Conservation (phyloP, 257 asterid genomes). For the Linaria vulgaris region DNA sequence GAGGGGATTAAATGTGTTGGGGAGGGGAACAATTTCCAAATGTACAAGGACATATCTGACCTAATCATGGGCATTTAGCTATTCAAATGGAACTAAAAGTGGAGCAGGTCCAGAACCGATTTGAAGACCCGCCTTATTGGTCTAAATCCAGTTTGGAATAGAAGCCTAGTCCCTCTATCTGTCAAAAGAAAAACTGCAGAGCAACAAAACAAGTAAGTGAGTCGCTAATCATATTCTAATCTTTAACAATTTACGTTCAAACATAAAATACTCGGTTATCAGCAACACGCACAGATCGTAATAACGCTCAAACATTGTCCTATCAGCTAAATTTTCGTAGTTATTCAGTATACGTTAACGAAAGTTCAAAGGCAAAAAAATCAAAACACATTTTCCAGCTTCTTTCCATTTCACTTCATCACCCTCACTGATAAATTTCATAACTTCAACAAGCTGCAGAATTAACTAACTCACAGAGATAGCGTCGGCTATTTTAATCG, state of each 20-base stretch:
- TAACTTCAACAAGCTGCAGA: not conserved
- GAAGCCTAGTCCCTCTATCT: slow-evolving; percentile 30
- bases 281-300: not conserved
- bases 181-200: slow-evolving; percentile 25
- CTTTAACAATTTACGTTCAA: too few relatives aligned
- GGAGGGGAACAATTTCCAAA: slow-evolving; percentile 28
- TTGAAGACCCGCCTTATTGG: slow-evolving; percentile 43
- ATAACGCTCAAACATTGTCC: not conserved
- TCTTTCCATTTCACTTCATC: not conserved
- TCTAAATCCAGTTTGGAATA: slow-evolving; percentile 32
- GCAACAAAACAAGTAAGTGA: slow-evolving; percentile 25
- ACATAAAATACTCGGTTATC: not conserved
- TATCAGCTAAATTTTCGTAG: not conserved
- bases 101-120: slow-evolving; percentile 32
- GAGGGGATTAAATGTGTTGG: slow-evolving; percentile 18
- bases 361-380: not conserved
- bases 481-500: slow-evolving; percentile 85
- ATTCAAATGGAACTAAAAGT: slow-evolving; percentile 29
- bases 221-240: slow-evolving; percentile 15
- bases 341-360: not conserved
- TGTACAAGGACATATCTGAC: slow-evolving; percentile 37
- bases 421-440: not conserved
- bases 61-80: slow-evolving; percentile 33
- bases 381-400: slow-evolving; percentile 8
- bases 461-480: slow-evolving; percentile 33